phyloP scores from a whole-genome alignment of 2,329 filamentous ascomycete genomes.

The Diaporthe sp. region DNA sequence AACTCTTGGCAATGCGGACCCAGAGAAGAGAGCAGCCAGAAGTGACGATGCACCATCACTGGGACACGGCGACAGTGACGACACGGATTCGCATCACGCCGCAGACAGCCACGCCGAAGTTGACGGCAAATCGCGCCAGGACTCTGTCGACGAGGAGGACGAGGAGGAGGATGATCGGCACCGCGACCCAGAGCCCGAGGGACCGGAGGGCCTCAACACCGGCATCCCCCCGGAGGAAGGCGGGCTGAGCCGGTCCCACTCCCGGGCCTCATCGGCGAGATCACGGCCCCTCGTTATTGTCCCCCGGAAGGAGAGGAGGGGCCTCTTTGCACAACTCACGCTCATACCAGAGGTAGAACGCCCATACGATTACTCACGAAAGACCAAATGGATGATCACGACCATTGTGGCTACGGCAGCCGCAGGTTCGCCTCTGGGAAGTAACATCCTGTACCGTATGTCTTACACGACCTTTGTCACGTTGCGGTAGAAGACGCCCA shows the following conservation, averaged over 20 bases:
- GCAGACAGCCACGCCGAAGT: slow-evolving; percentile 15
- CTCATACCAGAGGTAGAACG: slow-evolving; percentile 84
- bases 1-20: background rate
- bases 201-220: slow-evolving; percentile 36
- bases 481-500: background rate
- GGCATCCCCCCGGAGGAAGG: slow-evolving; percentile 33
- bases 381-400: slow-evolving; percentile 89
- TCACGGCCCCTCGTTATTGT: slow-evolving; percentile 57
- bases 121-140: background rate
- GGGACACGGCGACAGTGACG: slow-evolving; percentile 20
- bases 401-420: slow-evolving; percentile 82
- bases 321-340: slow-evolving; percentile 78
- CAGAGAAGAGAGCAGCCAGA: background rate
- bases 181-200: slow-evolving; percentile 36
- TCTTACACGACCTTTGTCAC: slow-evolving; percentile 40
- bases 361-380: slow-evolving; percentile 79
- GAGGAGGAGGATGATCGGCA: slow-evolving; percentile 40
- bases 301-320: slow-evolving; percentile 69
- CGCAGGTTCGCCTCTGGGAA: slow-evolving; percentile 85
- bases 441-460: slow-evolving; percentile 85
- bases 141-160: slow-evolving; percentile 24
- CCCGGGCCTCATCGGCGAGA: slow-evolving; percentile 55
- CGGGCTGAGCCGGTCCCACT: slow-evolving; percentile 40
- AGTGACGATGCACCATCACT: background rate
- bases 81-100: slow-evolving; percentile 23